Base-by-base conservation (phyloP, 768 basidiomycete genomes). In the Agrocybe pediades region DNA sequence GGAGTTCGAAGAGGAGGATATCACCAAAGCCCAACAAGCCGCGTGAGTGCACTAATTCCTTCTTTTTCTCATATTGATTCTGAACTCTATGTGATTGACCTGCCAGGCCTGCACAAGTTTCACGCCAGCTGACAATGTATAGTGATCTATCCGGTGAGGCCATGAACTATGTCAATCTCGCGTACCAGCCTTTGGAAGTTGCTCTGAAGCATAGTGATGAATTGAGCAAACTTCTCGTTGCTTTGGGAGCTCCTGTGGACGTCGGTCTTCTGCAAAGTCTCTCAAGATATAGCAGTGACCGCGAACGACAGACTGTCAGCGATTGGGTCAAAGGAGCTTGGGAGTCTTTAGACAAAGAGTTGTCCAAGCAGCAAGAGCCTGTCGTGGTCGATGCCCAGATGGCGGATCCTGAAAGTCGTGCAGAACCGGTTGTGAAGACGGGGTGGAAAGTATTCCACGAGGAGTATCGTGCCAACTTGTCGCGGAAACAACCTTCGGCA, bases 251-350 rank as follows among this genome's bases (percentile, higher is more conserved):
- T 9, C 62, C 71, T 1, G 46, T 68, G 52, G 71, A 77, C 49
- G 43, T 70, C 16, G 71, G 67, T 4, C 57, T 70, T n/a, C 68
- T 65, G 50, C 42, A 57, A 15, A 53, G 68, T 6, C 19, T 70
- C 25, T 21, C 46, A 1, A 19, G 46, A 9, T 66, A 70, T 40
- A 45, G 57, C 15, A 48, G 53, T 19, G 15, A 54, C 6, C 52
- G 60, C 2, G 53, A 62, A 6, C 64, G 65, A 19, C 60, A 62
- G 15, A 71, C 69, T 6, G 44, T 75, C 24, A 58, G 72, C 21
- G 76, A 78, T 46, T 79, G 74, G 74, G 69, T 76, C 7, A 67
- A 70, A 5, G 66, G 51, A 33, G 69, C 69, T 2, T 60, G 76
- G 11, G 41, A 53, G 2, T 44, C 53, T 6, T 30, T 74, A 21